Evolutionary conservation across 129 eudicot species (phyloP).

Genomic region (Tagetes erecta): DNA sequence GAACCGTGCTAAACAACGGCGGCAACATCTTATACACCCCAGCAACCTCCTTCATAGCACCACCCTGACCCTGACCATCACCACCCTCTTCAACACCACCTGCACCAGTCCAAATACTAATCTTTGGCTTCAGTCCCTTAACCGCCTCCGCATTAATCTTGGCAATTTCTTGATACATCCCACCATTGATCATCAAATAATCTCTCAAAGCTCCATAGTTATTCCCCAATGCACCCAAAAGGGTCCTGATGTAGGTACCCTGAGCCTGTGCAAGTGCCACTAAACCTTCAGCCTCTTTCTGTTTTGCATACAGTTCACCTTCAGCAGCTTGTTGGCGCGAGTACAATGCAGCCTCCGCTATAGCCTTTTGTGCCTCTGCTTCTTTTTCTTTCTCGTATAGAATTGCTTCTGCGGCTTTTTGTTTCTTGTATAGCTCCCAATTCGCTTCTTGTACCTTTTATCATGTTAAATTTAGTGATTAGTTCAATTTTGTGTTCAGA

Average conservation of each 20-base stretch:
- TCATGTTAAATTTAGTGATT: background rate
- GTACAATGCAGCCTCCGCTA: slow-evolving; percentile 50
- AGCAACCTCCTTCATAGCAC: slow-evolving; percentile 53
- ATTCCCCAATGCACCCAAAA: slow-evolving; percentile 46
- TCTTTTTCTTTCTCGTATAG: slow-evolving; percentile 52
- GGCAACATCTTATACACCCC: slow-evolving; percentile 60
- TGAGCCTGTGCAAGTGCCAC: slow-evolving; percentile 59
- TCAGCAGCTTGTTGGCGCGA: slow-evolving; percentile 55
- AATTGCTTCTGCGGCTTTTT: slow-evolving; percentile 59
- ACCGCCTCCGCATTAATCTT: slow-evolving; percentile 56
- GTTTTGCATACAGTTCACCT: slow-evolving; percentile 62
- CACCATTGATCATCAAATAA: slow-evolving; percentile 57
- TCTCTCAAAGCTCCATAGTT: slow-evolving; percentile 54
- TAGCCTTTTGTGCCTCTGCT: slow-evolving; percentile 64
- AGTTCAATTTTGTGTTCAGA: too few relatives aligned
- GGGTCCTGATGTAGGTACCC: slow-evolving; percentile 51
- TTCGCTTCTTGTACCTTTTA: slow-evolving; percentile 67
- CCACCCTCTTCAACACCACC: slow-evolving; percentile 20
- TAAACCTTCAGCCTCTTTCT: slow-evolving; percentile 64
- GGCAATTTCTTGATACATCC: slow-evolving; percentile 59
- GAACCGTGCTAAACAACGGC: slow-evolving; percentile 60
- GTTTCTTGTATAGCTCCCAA: slow-evolving; percentile 63
- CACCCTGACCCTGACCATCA: slow-evolving; percentile 25
- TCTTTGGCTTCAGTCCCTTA: slow-evolving; percentile 57
- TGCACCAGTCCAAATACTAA: slow-evolving; percentile 57